Evolutionary conservation across 345 rosid species (phyloP).

Genomic region (Eucalyptus leucophloia): DNA sequence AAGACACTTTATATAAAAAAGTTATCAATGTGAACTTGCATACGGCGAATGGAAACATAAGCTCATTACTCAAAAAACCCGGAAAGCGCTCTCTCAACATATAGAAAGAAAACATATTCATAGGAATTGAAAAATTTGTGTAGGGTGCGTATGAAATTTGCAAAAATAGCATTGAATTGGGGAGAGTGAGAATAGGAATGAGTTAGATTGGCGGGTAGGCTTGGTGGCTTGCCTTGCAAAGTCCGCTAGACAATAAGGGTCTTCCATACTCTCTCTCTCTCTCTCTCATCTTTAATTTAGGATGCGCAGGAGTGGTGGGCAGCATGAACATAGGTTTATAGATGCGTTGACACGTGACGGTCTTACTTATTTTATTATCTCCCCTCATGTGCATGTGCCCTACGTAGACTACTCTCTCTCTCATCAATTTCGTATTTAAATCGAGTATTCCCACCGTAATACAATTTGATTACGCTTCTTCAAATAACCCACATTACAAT

Average conservation of each 20-base stretch:
- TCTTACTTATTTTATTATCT: not conserved
- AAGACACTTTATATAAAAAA: not conserved
- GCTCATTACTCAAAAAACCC: not conserved
- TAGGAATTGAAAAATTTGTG: not conserved
- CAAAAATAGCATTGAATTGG: not conserved
- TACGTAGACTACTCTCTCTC: not conserved
- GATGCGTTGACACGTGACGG: slow-evolving; percentile 30
- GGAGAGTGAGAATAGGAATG: not conserved
- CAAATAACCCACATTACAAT: not conserved
- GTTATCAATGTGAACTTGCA: rapidly evolving
- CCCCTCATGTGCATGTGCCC: not conserved
- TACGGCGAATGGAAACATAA: not conserved
- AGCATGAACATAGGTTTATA: slow-evolving; percentile 4
- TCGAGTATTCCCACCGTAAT: not conserved
- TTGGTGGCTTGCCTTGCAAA: not conserved
- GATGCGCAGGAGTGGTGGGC: slow-evolving; percentile 7
- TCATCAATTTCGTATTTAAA: not conserved
- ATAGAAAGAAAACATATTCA: not conserved
- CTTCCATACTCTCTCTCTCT: not conserved
- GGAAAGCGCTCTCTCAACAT: not conserved
- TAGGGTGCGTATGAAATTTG: not conserved
- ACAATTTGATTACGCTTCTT: not conserved
- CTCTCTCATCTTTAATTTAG: not conserved
- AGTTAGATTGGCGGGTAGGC: not conserved
- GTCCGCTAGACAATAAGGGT: not conserved